These are phyloP conservation scores for Sanghuangporus baumii DNA, from an alignment of 1,284 basidiomycete genomes.

Conservation along the genomic window DNA sequence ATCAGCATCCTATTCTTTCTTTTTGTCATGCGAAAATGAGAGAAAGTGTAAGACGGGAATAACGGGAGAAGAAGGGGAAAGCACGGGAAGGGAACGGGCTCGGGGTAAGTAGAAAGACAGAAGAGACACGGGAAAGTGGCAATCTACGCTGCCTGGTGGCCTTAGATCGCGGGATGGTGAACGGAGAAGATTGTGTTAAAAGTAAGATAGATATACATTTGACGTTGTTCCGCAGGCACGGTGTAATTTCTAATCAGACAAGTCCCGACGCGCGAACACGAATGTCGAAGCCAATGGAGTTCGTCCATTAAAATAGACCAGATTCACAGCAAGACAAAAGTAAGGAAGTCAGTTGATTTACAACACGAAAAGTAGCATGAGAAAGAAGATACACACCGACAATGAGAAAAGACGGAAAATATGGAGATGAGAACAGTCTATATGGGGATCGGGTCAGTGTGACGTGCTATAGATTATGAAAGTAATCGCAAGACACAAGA, in stretches of 20 bases:
- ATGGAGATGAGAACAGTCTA: conserved; percentile 59
- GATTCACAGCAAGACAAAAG: not conserved
- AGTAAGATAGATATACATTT: conserved; percentile 49
- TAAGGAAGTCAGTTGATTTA: not conserved
- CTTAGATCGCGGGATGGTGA: not conserved
- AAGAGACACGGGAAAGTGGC: not conserved
- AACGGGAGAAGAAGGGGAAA: not conserved
- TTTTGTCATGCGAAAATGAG: not conserved
- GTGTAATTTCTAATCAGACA: conserved; percentile 52
- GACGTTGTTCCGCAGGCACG: conserved; percentile 63
- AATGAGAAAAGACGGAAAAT: conserved; percentile 51
- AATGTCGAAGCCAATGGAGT: not conserved
- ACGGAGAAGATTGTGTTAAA: not conserved
- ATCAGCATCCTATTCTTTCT: not conserved
- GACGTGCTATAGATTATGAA: not conserved
- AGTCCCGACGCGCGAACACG: not conserved
- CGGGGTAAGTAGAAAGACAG: not conserved
- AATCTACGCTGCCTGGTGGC: too few relatives aligned
- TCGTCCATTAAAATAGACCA: not conserved
- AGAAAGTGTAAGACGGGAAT: not conserved
- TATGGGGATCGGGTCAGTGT: not conserved
- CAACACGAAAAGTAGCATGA: not conserved
- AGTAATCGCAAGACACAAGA: not conserved
- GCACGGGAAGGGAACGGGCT: too few relatives aligned
- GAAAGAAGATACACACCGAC: conserved; percentile 39